phyloP scores from a whole-genome alignment of 257 asterid species.

The Solanum sparsipilum region DNA sequence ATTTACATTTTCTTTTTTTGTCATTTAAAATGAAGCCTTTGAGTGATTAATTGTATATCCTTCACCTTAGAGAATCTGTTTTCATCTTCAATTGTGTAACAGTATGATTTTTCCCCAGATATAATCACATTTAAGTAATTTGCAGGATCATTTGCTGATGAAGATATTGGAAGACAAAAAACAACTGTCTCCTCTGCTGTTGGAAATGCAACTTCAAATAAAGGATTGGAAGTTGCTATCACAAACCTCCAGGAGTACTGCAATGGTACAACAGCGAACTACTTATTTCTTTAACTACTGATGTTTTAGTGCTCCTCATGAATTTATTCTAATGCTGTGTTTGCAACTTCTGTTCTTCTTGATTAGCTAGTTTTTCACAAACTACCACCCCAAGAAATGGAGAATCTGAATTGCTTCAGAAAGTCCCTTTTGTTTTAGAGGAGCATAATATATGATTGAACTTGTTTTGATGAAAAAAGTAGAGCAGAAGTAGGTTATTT shows the following conservation, averaged over 20 bases:
- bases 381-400: neutral
- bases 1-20: neutral
- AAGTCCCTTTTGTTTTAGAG: neutral
- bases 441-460: neutral
- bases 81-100: neutral
- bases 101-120: neutral
- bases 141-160: conserved; percentile 96
- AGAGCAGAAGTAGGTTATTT: neutral
- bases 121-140: neutral
- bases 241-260: conserved; percentile 95
- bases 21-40: neutral
- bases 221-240: conserved; percentile 99
- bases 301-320: neutral
- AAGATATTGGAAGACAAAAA: conserved; percentile 94
- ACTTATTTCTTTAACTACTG: neutral
- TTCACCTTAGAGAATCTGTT: neutral
- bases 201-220: conserved; percentile 86
- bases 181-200: conserved; percentile 49
- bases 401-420: neutral
- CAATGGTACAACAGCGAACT: conserved; percentile 44
- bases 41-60: neutral
- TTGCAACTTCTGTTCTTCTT: neutral
- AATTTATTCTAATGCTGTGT: neutral
- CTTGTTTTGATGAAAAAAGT: neutral
- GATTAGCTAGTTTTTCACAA: neutral